Percentiles rank a stretch among this genome's conserved stretches.
Conservation (phyloP, 306 rosid genomes). For the Quercus berberidifolia region DNA sequence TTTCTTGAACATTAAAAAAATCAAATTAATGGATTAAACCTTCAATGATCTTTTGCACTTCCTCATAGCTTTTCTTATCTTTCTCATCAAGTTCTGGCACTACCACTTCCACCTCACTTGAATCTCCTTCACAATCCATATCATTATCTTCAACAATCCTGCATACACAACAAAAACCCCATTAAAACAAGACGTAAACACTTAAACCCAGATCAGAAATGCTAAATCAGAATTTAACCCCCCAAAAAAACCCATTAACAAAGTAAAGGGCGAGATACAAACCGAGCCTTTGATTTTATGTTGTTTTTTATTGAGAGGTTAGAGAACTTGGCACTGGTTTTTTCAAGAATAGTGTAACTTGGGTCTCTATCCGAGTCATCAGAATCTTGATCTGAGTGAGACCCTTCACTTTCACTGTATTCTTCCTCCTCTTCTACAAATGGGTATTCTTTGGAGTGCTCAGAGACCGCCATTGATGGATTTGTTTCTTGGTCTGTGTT, state of each 20-base stretch:
- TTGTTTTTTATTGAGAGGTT: slow-evolving; percentile 43
- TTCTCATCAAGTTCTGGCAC: slow-evolving; percentile 25
- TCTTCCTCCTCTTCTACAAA: background rate
- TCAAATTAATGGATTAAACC: slow-evolving; percentile 31
- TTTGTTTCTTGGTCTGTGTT: background rate
- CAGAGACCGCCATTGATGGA: slow-evolving; percentile 40
- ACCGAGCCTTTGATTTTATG: slow-evolving; percentile 40
- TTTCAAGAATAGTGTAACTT: slow-evolving; percentile 34
- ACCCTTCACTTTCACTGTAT: slow-evolving; percentile 33
- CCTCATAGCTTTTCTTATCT: slow-evolving; percentile 33
- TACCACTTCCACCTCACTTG: slow-evolving; percentile 24
- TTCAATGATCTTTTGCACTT: slow-evolving; percentile 41
- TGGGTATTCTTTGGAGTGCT: background rate
- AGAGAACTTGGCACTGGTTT: slow-evolving; percentile 39
- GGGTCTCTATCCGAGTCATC: slow-evolving; percentile 48
- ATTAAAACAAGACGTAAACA: background rate
- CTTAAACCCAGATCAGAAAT: background rate
- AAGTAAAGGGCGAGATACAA: slow-evolving; percentile 3
- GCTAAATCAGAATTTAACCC: background rate
- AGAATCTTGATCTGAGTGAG: slow-evolving; percentile 26
- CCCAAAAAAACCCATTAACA: background rate
- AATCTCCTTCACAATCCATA: slow-evolving; percentile 11
- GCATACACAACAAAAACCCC: slow-evolving; percentile 19
- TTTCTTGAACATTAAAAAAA: background rate
- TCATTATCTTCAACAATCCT: slow-evolving; percentile 28